Conservation (phyloP, 108 stramenopile species). For the Schizochytrium sp. region DNA sequence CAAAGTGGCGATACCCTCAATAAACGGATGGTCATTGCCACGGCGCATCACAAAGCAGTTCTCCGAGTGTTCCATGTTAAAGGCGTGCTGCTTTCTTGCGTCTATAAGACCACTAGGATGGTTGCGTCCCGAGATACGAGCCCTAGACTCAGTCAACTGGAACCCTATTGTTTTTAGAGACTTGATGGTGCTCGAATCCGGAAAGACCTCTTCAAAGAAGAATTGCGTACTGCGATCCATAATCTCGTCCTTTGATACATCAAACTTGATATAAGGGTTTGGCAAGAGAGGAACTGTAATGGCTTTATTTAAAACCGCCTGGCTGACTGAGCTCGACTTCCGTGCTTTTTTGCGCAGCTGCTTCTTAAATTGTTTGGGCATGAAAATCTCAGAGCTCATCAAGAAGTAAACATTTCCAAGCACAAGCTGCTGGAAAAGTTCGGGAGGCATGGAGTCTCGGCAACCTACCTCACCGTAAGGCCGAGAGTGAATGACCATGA, state of each 20-base stretch:
- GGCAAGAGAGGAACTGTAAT: background rate
- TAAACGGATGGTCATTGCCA: background rate
- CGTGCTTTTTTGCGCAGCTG: background rate
- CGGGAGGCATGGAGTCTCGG: background rate
- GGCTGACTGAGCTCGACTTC: background rate
- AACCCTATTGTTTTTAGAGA: background rate
- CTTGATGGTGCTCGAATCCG: background rate
- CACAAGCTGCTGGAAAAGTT: background rate
- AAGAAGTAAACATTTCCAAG: background rate
- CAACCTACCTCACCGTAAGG: background rate
- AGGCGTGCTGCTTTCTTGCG: background rate
- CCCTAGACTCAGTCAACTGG: background rate
- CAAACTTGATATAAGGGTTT: background rate
- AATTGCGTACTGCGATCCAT: background rate
- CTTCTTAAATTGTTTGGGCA: background rate
- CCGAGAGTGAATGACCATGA: constrained; percentile 27
- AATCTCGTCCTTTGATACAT: background rate
- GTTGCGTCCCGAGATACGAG: background rate
- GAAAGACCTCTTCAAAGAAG: background rate
- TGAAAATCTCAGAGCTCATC: constrained; percentile 4
- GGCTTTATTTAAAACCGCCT: background rate
- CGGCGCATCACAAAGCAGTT: constrained; percentile 8
- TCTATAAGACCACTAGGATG: constrained; percentile 1
- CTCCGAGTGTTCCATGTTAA: background rate
- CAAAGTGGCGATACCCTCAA: background rate